Evolutionary conservation across 2,329 filamentous ascomycete species (phyloP).

Genomic region (Cadophora sp.): DNA sequence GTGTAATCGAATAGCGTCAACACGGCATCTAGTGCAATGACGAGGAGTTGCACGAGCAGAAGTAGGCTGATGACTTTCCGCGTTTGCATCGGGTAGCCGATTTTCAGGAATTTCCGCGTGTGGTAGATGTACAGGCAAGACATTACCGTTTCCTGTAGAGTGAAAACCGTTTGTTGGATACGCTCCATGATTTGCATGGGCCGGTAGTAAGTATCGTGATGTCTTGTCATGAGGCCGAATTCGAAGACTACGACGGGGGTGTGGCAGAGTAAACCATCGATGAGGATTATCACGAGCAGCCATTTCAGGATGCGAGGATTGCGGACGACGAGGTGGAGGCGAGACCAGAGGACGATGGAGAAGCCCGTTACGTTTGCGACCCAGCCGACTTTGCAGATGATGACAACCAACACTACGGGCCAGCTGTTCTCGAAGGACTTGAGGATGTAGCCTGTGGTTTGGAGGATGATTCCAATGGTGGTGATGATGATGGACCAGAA

Average conservation of each 20-base stretch:
- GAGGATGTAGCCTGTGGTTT: conserved; percentile 10
- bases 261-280: background rate
- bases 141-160: conserved; percentile 2
- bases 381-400: conserved; percentile 15
- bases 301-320: conserved; percentile 8
- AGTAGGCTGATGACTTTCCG: conserved; percentile 12
- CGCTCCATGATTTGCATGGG: conserved; percentile 17
- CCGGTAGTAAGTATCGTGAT: conserved; percentile 2
- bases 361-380: conserved; percentile 11
- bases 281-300: conserved; percentile 4
- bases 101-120: conserved; percentile 12
- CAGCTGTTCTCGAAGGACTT: conserved; percentile 6
- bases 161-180: conserved; percentile 14
- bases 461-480: conserved; percentile 4
- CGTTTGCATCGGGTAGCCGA: conserved; percentile 14
- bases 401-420: background rate
- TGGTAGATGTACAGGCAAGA: conserved; percentile 15
- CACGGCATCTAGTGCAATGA: conserved; percentile 7
- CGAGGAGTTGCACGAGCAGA: conserved; percentile 8
- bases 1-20: conserved; percentile 11
- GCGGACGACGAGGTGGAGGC: conserved; percentile 5
- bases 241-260: conserved; percentile 10
- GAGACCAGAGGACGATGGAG: conserved; percentile 12
- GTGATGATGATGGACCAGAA: conserved; percentile 14
- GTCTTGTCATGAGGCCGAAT: conserved; percentile 10